Evolutionary conservation across 2,329 filamentous ascomycete species (phyloP), one percentile per base, ranked within the genome.

Genomic region (Lachnellula suecica): DNA sequence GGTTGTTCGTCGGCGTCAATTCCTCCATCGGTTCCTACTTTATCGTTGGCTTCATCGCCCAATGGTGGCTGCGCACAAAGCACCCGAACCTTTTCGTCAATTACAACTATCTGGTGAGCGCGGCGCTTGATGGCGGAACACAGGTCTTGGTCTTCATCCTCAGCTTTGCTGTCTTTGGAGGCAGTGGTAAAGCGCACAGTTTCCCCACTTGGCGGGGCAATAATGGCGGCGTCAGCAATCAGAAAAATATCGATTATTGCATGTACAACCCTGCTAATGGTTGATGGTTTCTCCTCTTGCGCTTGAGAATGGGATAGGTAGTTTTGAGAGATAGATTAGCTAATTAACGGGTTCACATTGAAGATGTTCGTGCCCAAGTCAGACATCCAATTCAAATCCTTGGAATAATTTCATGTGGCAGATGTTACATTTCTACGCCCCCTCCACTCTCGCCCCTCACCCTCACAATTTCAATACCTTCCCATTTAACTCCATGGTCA

Each of bases 21-120:
- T 65, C 68, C 7, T 70, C 68, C 9, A 61, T 73, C 15, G 47
- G 65, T 25, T 60, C 60, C 0, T 71, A 65, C 27, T 71, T 72
- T 48, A 59, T 59, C 0, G 56, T 69, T n/a, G 72, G 71, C 6
- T 65, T 72, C 52, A 63, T 68, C 25, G 31, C 57, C 9, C 69
- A 74, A 48, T 66, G 63, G 31, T 74, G 65, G 47, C 59, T 73
- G n/a, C 60, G 71, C 64, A 77, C 84, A 53, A 77, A 80, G 57
- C 84, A 78, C 68, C 80, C 78, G 5, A 85, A 83, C 34, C 89
- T 87, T 84, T 91, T 87, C 85, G 73, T 88, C 70, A 84, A 86
- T 68, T 91, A 89, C 73, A 91, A 91, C 72, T 91, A 90, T 66
- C 78, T 89, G 63, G 82, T 85, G 0, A 88, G 85, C 15, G 87